Evolutionary conservation across 2,329 filamentous ascomycete genomes (phyloP), one percentile per base, ranked within the genome.

Genomic region (Colletotrichum echinochloae): DNA sequence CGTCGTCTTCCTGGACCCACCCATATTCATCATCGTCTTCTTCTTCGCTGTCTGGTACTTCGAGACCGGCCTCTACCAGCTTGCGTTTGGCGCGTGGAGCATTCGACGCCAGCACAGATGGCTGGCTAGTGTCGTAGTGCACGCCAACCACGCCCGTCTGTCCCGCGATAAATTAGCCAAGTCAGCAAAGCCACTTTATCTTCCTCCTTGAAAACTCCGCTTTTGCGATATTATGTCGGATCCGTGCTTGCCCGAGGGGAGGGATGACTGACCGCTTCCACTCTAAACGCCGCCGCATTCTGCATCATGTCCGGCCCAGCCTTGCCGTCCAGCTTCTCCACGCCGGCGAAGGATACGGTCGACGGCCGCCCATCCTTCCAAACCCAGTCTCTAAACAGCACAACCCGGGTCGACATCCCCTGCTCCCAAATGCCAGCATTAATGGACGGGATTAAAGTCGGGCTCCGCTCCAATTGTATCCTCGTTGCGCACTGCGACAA

Each of bases 401-500:
- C 91, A 71, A 97, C 79, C 64, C 94, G 87, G 51, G 90, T 92
- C 72, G 89, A 88, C 46, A 97, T 84, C 39, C 90, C 91, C 73
- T 89, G 90, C 71, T 97, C 94, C 95, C 95, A 98, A 51, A 92
- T 89, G 26, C 85, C 86, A 18, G 92, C 90, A 66, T 91, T 91
- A 72, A 98, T 86, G 49, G 93, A 90, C 20, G 94, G 92, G 63
- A 91, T 87, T 59, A 98, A 83, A 14, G 91, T 88, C 18, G 94
- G 92, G 74, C 85, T 88, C 73, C 83, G 86, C 73, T 87, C 90
- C 5, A 85, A 84, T 72, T 92, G 90, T 81, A 97, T 91, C 74
- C 91, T 92, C n/a, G 94, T 97, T 51, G 91, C 92, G 70, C 92
- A 94, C 78, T 97, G 94, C 46, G 91, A 94, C 59, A 94, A 86